These are phyloP conservation scores for Rhodotorula paludigena DNA, from an alignment of 768 basidiomycete species.

Conservation along the genomic window DNA sequence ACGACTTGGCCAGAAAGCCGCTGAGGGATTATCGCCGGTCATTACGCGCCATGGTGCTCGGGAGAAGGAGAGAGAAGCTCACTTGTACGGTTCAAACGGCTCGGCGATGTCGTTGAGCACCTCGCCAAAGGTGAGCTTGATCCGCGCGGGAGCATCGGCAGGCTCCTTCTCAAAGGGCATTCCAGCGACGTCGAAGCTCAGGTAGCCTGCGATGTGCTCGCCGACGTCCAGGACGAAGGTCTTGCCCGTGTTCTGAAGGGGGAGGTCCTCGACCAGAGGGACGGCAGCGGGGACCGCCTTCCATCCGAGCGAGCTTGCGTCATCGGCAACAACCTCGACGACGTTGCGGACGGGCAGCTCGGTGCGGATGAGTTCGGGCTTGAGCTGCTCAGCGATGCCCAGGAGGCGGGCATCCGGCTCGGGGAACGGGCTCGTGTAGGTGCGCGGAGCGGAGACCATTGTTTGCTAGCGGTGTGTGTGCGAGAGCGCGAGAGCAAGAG, in stretches of 20 bases:
- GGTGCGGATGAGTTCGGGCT: not conserved
- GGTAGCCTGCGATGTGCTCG: not conserved
- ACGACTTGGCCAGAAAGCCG: slow-evolving; percentile 36
- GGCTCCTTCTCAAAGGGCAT: not conserved
- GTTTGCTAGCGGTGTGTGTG: too few species aligned
- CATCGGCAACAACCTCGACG: not conserved
- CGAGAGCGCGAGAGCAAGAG: too few species aligned
- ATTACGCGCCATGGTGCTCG: not conserved
- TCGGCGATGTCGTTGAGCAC: slow-evolving; percentile 43
- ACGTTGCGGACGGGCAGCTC: not conserved
- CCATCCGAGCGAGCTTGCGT: not conserved
- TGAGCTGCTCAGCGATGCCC: not conserved
- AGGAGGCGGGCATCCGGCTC: not conserved
- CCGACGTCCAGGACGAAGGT: not conserved
- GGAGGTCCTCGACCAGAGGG: not conserved
- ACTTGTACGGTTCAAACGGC: slow-evolving; percentile 42
- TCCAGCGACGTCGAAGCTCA: not conserved
- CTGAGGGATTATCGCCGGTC: not conserved
- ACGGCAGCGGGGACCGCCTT: not conserved
- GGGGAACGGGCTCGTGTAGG: not conserved
- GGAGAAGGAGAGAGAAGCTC: not conserved
- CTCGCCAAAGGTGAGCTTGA: slow-evolving; percentile 35
- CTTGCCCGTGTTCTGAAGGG: not conserved
- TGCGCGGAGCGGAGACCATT: too few species aligned
- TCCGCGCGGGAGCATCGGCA: not conserved